Evolutionary conservation across 106 monocot genomes (phyloP).

Genomic region (Platanthera zijinensis): DNA sequence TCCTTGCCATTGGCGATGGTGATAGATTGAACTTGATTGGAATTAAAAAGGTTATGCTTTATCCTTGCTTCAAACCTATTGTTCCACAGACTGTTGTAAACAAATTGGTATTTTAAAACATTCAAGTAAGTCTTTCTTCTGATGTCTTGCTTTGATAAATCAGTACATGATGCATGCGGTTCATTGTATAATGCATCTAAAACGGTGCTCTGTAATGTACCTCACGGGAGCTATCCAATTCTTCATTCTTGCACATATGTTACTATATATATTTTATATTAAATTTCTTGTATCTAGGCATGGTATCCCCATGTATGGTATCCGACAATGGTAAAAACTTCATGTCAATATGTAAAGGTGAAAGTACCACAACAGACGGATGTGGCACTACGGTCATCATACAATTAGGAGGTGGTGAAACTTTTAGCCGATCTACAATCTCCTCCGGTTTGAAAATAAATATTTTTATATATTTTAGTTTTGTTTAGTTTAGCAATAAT

Average conservation of each 20-base stretch:
- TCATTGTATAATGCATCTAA: not conserved
- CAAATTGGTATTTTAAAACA: not conserved
- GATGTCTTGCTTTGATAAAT: not conserved
- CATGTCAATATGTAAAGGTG: no score
- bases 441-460: no score
- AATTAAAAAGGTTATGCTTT: slow-evolving; percentile 68
- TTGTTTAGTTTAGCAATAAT: no score
- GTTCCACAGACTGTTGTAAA: not conserved
- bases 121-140: not conserved
- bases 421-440: no score
- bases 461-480: no score
- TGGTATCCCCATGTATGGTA: no score
- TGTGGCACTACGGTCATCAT: no score
- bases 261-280: no score
- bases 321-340: no score
- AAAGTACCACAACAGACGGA: no score
- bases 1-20: slow-evolving; percentile 84
- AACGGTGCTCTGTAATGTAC: not conserved
- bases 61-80: not conserved
- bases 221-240: not conserved
- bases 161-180: not conserved
- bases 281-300: no score
- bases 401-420: no score
- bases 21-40: slow-evolving; percentile 92
- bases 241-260: not conserved